Evolutionary conservation across 345 rosid genomes (phyloP).

Genomic region (Durio zibethinus): DNA sequence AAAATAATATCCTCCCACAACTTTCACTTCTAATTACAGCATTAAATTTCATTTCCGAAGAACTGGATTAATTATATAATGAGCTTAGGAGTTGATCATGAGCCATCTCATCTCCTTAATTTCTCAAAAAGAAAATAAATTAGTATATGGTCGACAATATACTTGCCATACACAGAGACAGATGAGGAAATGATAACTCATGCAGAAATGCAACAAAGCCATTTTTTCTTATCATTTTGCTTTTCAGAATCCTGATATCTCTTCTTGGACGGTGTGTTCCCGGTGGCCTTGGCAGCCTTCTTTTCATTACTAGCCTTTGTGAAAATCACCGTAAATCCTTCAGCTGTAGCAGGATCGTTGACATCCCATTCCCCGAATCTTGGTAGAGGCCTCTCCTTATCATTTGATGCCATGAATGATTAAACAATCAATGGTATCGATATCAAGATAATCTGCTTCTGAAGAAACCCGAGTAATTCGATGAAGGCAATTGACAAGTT

Average conservation of each 20-base stretch:
- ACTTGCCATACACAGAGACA: not conserved
- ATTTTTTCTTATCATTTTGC: slow-evolving; percentile 23
- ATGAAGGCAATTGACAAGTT: not conserved
- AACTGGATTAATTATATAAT: not conserved
- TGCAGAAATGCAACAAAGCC: slow-evolving; percentile 37
- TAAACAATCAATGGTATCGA: not conserved
- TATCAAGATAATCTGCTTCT: not conserved
- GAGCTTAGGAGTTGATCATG: not conserved
- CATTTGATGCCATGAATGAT: slow-evolving; percentile 21
- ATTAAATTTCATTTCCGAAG: not conserved
- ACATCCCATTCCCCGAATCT: slow-evolving; percentile 51
- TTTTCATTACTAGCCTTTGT: slow-evolving; percentile 44
- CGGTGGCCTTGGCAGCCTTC: slow-evolving; percentile 29
- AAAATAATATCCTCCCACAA: not conserved
- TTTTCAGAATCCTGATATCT: slow-evolving; percentile 19
- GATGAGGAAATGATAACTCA: not conserved
- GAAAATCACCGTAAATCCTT: slow-evolving; percentile 42
- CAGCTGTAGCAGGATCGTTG: slow-evolving; percentile 44
- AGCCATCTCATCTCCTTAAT: not conserved
- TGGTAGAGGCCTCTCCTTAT: slow-evolving; percentile 32
- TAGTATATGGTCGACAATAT: not conserved
- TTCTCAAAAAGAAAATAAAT: not conserved
- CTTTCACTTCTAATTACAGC: not conserved
- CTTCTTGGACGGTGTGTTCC: slow-evolving; percentile 25
- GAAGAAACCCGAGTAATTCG: not conserved